A percentile compares a stretch with the other conserved stretches of the same genome.
Evolutionary conservation across 1,284 basidiomycete species (phyloP).

Genomic region (Cronartium ribicola): DNA sequence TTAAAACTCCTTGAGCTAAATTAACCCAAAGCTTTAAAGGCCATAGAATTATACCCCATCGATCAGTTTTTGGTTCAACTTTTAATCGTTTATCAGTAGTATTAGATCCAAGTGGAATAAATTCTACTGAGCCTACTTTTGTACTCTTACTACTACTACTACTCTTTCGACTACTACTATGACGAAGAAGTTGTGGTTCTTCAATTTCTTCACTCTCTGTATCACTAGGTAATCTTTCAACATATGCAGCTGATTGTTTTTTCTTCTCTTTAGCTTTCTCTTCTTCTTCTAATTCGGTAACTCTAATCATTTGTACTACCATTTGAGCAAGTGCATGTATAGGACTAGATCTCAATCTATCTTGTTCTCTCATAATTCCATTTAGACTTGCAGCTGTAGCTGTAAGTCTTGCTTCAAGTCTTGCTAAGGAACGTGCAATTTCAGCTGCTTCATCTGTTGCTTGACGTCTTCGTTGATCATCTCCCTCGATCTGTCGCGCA

Average conservation of each 20-base stretch:
- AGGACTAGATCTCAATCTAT: neutral
- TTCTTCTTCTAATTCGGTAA: neutral
- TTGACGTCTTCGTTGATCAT: neutral
- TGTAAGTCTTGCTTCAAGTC: neutral
- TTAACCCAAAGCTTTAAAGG: neutral
- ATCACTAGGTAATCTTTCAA: neutral
- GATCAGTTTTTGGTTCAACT: neutral
- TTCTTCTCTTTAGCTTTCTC: neutral
- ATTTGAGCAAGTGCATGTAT: conserved; percentile 5
- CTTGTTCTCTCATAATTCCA: neutral
- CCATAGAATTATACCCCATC: neutral
- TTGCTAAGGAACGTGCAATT: neutral
- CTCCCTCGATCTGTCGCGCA: neutral
- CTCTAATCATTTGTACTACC: neutral
- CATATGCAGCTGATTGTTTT: neutral
- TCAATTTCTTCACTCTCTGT: neutral
- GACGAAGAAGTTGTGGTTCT: neutral
- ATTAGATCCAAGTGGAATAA: neutral
- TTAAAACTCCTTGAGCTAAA: neutral
- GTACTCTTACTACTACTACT: neutral
- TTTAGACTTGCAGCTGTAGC: neutral
- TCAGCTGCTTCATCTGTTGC: neutral
- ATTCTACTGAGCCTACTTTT: neutral
- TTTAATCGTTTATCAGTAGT: neutral
- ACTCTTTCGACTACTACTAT: neutral